Percentiles rank a stretch among this genome's conserved stretches.
phyloP scores from a whole-genome alignment of 73 alveolate species.

The Tetrahymena elliotti region DNA sequence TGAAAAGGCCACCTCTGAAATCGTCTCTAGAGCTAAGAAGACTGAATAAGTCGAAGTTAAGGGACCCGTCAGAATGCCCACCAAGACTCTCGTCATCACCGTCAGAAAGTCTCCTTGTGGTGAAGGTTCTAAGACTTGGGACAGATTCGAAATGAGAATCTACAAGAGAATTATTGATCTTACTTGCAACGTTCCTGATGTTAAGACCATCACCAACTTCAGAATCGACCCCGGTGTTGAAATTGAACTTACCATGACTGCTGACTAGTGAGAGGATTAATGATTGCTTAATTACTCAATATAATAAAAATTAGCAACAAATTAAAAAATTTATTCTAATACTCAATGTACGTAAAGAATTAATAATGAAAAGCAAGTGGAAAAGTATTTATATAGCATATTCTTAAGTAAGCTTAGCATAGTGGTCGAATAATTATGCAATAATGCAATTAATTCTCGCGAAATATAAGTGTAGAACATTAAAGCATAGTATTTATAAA shows the following conservation, averaged over 20 bases:
- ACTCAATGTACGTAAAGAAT: background rate
- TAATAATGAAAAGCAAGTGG: background rate
- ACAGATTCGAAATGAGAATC: conserved; percentile 90
- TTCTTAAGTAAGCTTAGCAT: background rate
- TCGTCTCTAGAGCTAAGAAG: conserved; percentile 25
- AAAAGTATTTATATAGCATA: background rate
- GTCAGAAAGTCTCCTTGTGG: conserved; percentile 93
- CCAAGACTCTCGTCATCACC: conserved; percentile 74
- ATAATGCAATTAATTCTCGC: background rate
- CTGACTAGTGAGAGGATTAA: background rate
- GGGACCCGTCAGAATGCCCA: conserved; percentile 94
- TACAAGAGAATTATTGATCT: conserved; percentile 88
- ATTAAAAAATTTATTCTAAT: background rate
- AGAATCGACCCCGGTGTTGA: conserved; percentile 88
- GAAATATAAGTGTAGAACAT: background rate
- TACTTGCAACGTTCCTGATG: conserved; percentile 76
- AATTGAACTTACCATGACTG: conserved; percentile 60
- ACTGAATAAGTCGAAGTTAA: conserved; percentile 19
- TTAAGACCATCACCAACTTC: conserved; percentile 84
- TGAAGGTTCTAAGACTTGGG: conserved; percentile 94
- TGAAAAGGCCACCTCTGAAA: conserved; percentile 33
- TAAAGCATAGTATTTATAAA: background rate
- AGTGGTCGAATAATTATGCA: background rate
- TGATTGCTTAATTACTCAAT: background rate
- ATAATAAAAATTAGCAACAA: background rate